Evolutionary conservation across 1,139 yeast species (phyloP), one percentile per base, ranked within the genome.

Genomic region (Suhomyces coccinellae): DNA sequence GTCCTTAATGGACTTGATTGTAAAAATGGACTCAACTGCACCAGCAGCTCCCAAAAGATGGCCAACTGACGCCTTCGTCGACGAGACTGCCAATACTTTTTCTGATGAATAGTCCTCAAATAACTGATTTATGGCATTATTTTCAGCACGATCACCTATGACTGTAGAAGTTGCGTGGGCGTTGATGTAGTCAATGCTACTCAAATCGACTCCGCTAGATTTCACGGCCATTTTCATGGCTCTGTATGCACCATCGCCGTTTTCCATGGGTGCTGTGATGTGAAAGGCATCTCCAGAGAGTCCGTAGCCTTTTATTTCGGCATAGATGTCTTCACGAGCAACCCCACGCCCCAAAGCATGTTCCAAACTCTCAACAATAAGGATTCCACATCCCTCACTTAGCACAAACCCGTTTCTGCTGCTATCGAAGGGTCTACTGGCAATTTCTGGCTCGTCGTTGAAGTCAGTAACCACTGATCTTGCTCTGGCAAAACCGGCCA

Each of bases 21-120:
- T 83, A 61, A 88, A 88, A 1, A 90, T 80, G 5, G 96, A 82
- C 59, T 95, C 99, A 5, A 93, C 89, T 0, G 97, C 84, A 3
- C 99, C 99, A 0, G 99, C 95, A 0, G 97, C 99, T 1, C 99
- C 99, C 29, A 95, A 70, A 32, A 93, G 70, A 64, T 95, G 99
- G 1, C 99, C 99, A 39, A 87, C 85, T 0, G 97, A 82, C 0
- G 97, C 95, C 63, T 95, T 95, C 13, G 90, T 87, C 3, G 97
- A 87, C 1, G 95, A 84, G 1, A 93, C 80, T 34, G 77, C 71
- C 13, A 70, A 45, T 4, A 64, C 57, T 7, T 38, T 32, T 33
- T 47, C 49, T 16, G 62, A 57, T 10, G 57, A 51, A 24, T 22
- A 13, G 1, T 58, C 60, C 1, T 34, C 45, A 49, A 85, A 79